Evolutionary conservation across 768 basidiomycete genomes (phyloP), one percentile per base, ranked within the genome.

Genomic region (Xanthoconium stramineum): DNA sequence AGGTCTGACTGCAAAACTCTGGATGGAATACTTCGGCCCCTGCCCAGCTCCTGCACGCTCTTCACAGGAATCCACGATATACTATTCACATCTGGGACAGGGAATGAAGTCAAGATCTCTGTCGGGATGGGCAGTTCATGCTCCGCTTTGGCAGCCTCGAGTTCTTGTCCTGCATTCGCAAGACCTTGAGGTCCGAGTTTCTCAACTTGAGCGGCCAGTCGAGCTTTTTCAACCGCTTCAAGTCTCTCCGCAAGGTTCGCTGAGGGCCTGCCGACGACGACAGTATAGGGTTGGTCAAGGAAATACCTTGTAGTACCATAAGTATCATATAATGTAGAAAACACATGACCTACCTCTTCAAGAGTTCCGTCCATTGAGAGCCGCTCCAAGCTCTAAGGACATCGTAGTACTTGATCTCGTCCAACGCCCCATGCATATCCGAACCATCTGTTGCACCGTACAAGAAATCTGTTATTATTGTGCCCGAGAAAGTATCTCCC

Each of bases 51-150:
- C 69, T 89, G 88, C 37, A 75, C 69, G 30, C 78, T 86, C 61
- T 85, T 76, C 5, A 86, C 84, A 3, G 89, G 86, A 54, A 98
- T 94, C 93, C 95, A 98, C 8, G 88, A 84, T 61, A 99, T 95
- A 56, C 82, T 88, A 68, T 88, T 87, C 38, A 96, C 91, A 63
- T 90, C 83, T 0, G 95, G 96, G 29, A 98, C 84, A n/a, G 88
- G 88, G 79, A 98, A 98, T 14, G 81, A 77, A 3, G 84, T 88
- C 35, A 99, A 72, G 56, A 98, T 79, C 28, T 91, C 85, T 14
- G 77, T 74, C 3, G 97, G 96, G 40, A 98, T 93, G 14, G 87
- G 84, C 57, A 73, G 75, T 55, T 90, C 90, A 67, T 98, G 90
- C 66, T 94, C 91, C 20, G 81, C 80, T 73, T 98, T 96, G 6